A percentile compares a stretch with the other conserved stretches of the same genome.
Evolutionary conservation across 768 basidiomycete genomes (phyloP).

Genomic region (Tricholoma matsutake): DNA sequence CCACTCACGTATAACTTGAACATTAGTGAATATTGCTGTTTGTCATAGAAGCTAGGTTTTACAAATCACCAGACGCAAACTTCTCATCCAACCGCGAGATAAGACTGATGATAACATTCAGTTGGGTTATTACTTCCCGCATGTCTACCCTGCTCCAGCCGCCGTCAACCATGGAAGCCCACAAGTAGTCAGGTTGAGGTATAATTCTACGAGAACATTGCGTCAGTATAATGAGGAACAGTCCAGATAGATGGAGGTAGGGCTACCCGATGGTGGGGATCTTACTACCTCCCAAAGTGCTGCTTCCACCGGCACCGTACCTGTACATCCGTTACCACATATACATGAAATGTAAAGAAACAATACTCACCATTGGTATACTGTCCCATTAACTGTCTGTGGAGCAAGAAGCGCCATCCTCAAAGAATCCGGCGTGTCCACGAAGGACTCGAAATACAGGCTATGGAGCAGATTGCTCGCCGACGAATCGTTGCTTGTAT

Average conservation of each 20-base stretch:
- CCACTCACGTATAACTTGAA: too few relatives aligned
- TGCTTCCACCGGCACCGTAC: conserved; percentile 31
- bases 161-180: conserved; percentile 27
- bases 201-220: conserved; percentile 19
- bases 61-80: conserved; percentile 1
- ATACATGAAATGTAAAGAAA: background rate
- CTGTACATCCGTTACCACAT: conserved; percentile 1
- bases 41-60: background rate
- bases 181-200: conserved; percentile 30
- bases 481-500: conserved; percentile 20
- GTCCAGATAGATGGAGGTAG: background rate
- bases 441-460: conserved; percentile 25
- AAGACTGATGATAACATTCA: conserved; percentile 25
- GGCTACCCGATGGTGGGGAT: conserved; percentile 28
- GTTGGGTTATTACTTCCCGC: conserved; percentile 22
- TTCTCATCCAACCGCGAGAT: conserved; percentile 21
- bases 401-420: conserved; percentile 30
- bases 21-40: too few relatives aligned
- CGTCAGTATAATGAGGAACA: background rate
- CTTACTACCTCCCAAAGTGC: conserved; percentile 21
- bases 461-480: conserved; percentile 21
- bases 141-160: conserved; percentile 29
- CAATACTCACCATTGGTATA: conserved; percentile 17
- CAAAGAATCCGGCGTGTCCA: conserved; percentile 21
- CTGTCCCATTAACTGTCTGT: conserved; percentile 18